A percentile compares a stretch with the other conserved stretches of the same genome.
Conservation (phyloP, 2,329 filamentous ascomycete species). For the Aspergillus sp. region DNA sequence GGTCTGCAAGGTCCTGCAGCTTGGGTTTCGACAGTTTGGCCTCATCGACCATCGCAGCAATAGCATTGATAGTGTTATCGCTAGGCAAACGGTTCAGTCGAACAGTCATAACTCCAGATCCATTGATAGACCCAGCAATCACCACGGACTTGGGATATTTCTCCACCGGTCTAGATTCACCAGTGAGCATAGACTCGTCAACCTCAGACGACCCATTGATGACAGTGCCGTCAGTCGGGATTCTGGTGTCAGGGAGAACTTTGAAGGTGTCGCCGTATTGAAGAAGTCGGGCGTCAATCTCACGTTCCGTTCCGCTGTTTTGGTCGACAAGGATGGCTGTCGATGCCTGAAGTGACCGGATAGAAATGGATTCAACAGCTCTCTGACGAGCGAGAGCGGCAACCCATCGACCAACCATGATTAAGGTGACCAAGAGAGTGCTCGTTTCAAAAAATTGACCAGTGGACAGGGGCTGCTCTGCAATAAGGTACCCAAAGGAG, state of each 20-base stretch:
- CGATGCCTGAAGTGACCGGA: slow-evolving; percentile 56
- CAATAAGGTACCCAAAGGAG: slow-evolving; percentile 43
- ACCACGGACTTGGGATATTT: slow-evolving; percentile 57
- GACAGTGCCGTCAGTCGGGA: slow-evolving; percentile 71
- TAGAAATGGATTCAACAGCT: slow-evolving; percentile 52
- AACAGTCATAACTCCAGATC: slow-evolving; percentile 51
- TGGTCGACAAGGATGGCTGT: slow-evolving; percentile 54
- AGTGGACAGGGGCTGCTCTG: slow-evolving; percentile 37
- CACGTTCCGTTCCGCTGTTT: slow-evolving; percentile 32
- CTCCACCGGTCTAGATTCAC: slow-evolving; percentile 62
- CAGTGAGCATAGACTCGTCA: slow-evolving; percentile 77
- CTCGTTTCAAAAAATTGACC: slow-evolving; percentile 57
- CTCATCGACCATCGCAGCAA: slow-evolving; percentile 69
- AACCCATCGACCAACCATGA: slow-evolving; percentile 54
- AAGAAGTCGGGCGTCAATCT: slow-evolving; percentile 66
- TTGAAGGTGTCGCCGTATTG: slow-evolving; percentile 71
- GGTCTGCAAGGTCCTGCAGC: slow-evolving; percentile 68
- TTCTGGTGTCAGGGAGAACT: slow-evolving; percentile 57
- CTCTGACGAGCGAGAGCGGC: slow-evolving; percentile 49
- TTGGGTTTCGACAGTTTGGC: slow-evolving; percentile 68
- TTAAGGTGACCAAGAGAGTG: slow-evolving; percentile 53
- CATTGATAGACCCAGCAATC: slow-evolving; percentile 64
- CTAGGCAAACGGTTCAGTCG: slow-evolving; percentile 61
- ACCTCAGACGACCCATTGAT: slow-evolving; percentile 64
- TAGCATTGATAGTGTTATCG: slow-evolving; percentile 71